Base-by-base conservation (phyloP, 768 basidiomycete genomes). In the Pulveroboletus sp. region DNA sequence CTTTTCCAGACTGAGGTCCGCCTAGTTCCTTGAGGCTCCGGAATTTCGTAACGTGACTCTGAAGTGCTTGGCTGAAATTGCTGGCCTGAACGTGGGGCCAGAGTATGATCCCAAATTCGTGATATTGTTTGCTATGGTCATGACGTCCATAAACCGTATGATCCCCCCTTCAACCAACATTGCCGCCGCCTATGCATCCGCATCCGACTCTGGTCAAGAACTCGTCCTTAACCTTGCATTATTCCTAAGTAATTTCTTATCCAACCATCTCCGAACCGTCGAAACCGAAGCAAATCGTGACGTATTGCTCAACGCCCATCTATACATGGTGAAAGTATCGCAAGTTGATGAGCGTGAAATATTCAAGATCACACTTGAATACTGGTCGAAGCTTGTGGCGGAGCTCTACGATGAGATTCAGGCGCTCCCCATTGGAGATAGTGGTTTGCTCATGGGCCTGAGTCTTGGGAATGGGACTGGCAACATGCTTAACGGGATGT, bases 21-120 rank as follows among this genome's bases (percentile, higher is more conserved):
- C 47, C 3, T 65, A 97, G 94, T 98, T 98, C 75, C 80, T 99
- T 36, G 95, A 98, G 71, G 86, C 89, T 3, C 86, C 92, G 27
- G 94, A 98, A 54, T 99, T 97, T 77, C 87, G 96, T 50, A 98
- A 98, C 62, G 82, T 97, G 55, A 96, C 95, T 5, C 76, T 99
- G 51, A 95, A 93, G 71, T 99, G 96, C 68, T 76, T 99, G 32
- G 92, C 92, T 8, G 95, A 98, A 71, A 96, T 99, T 57, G 96
- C 93, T 4, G 89, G 85, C 4, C 81, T 99, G 37, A 90, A 86
- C 64, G 92, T 98, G 46, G 92, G 92, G 15, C 85, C 93, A 12
- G 95, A 97, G 76, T 99, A 97, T 69, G 94, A 99, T 68, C 84
- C 85, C 26, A 98, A 99, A 79, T 99, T 97, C 68, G 92, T 93